Evolutionary conservation across 2,329 filamentous ascomycete species (phyloP).

Genomic region (Diaporthe citri): DNA sequence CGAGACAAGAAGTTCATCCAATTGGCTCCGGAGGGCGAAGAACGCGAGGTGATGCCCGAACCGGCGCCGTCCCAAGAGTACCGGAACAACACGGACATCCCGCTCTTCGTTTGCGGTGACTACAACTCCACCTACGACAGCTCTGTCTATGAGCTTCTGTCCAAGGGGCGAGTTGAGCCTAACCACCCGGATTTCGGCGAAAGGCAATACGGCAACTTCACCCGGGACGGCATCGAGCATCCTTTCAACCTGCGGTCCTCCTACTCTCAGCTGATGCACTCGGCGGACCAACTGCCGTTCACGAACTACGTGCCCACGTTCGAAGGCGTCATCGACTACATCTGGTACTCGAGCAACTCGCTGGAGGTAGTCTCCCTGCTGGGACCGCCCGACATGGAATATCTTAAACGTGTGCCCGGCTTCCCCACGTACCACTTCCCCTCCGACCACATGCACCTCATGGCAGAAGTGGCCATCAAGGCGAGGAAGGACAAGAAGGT

Average conservation of each 20-base stretch:
- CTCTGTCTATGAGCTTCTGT: constrained; percentile 91
- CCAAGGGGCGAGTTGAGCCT: constrained; percentile 81
- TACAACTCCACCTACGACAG: constrained; percentile 93
- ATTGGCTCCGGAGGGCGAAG: constrained; percentile 59
- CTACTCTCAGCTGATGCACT: constrained; percentile 85
- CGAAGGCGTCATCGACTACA: constrained; percentile 92
- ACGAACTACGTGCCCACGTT: constrained; percentile 99
- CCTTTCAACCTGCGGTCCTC: constrained; percentile 94
- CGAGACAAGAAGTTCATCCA: constrained; percentile 81
- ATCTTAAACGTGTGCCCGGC: constrained; percentile 87
- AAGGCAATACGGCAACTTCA: constrained; percentile 93
- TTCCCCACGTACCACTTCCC: constrained; percentile 97
- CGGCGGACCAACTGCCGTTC: constrained; percentile 87
- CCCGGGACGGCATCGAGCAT: constrained; percentile 90
- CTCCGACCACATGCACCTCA: constrained; percentile 89
- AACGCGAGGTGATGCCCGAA: constrained; percentile 69
- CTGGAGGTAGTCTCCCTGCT: constrained; percentile 87
- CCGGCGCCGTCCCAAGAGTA: constrained; percentile 90
- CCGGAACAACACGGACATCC: constrained; percentile 86
- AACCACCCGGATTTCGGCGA: constrained; percentile 84
- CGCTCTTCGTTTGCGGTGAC: constrained; percentile 91
- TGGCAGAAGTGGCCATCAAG: constrained; percentile 92
- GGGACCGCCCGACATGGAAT: constrained; percentile 86
- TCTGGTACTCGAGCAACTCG: constrained; percentile 96
- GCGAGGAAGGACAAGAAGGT: constrained; percentile 84